Base-by-base conservation (phyloP, 495 filamentous ascomycete species). In the Bombardia bombarda region DNA sequence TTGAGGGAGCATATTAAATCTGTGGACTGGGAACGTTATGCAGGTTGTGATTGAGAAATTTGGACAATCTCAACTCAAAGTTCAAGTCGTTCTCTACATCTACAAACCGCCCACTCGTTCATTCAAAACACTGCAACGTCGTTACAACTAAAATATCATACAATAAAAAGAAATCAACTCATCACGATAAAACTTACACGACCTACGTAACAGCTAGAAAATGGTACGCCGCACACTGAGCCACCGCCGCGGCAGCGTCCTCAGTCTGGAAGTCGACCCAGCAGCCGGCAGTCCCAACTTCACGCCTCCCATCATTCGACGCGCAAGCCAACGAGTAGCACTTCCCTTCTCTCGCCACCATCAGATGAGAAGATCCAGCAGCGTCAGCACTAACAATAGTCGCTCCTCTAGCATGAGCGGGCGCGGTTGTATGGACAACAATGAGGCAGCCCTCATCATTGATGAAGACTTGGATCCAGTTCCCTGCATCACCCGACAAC, bases 291-390 rank as follows among this genome's bases (percentile, higher is more conserved):
- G 28, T 7, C 21, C 16, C 16, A 40, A 41, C n/a, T 22, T 46
- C 38, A 46, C 43, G 2, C 39, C 42, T 16, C 38, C 39, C 39
- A 18, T 51, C 7, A 38, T 1, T 21, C 34, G 17, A 42, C 52
- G 22, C 38, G 20, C 20, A 12, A 23, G 22, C 22, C 34, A 20
- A 7, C 28, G 43, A 7, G 48, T 40, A 22, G 28, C 41, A 19
- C 43, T 51, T 3, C 48, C 48, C 1, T 34, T 34, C 3, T 51
- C 48, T 9, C 38, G 39, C 5, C 48, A 51, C 17, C 43, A 51
- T 30, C 16, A 23, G 35, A 3, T 42, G 7, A 30, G 47, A 1
- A 16, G 43, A 32, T 42, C 38, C 26, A 38, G 38, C 21, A 50
- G 42, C 14, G 38, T 42, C 25, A 43, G 31, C 31, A 36, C 13